phyloP scores from a whole-genome alignment of 768 basidiomycete genomes.

The Hygrophorus pudorinus region DNA sequence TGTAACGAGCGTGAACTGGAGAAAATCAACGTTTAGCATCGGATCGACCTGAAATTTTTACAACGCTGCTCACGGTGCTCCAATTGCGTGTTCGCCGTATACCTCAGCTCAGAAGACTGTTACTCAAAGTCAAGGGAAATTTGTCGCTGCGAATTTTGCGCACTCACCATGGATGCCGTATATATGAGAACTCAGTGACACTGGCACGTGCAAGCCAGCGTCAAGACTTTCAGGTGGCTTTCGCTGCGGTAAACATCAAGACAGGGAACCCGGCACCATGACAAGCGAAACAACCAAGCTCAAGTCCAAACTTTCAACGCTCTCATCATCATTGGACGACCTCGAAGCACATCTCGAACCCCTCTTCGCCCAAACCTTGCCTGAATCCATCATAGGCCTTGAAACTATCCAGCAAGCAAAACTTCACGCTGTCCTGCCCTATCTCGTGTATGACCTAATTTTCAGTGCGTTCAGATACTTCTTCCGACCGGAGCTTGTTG shows the following conservation, averaged over 20 bases:
- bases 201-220: too few relatives aligned
- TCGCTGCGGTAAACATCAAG: too few relatives aligned
- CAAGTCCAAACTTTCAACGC: conserved; percentile 36
- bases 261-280: conserved; percentile 20
- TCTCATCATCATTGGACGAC: conserved; percentile 52
- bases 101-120: conserved; percentile 85
- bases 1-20: conserved; percentile 89
- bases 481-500: neutral
- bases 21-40: conserved; percentile 11
- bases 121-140: neutral
- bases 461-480: conserved; percentile 46
- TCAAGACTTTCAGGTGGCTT: too few relatives aligned
- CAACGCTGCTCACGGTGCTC: conserved; percentile 70
- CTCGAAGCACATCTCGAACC: conserved; percentile 61
- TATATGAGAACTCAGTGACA: neutral
- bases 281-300: conserved; percentile 36
- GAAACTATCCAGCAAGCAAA: conserved; percentile 77
- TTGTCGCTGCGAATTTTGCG: neutral
- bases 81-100: conserved; percentile 92
- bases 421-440: conserved; percentile 69
- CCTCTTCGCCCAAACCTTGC: conserved; percentile 55
- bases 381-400: conserved; percentile 53
- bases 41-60: conserved; percentile 3
- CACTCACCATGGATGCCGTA: neutral
- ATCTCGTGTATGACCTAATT: conserved; percentile 76